Base-by-base conservation (phyloP, 495 filamentous ascomycete genomes). In the Extremus antarcticus region DNA sequence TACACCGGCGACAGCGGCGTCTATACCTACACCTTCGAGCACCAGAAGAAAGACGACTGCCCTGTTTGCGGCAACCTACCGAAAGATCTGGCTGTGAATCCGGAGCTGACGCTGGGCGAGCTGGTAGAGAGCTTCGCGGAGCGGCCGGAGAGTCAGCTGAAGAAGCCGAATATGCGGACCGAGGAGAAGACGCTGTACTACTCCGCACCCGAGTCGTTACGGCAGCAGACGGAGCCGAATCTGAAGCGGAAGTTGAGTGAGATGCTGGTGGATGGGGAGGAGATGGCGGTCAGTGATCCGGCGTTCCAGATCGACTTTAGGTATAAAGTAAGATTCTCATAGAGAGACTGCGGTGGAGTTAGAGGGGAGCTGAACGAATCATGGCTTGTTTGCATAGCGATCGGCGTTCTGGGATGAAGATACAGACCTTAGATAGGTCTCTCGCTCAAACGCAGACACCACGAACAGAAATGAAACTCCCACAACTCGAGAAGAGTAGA, bases 21-120 rank as follows among this genome's bases (percentile, higher is more conserved):
- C 50, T 99, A 96, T 73, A 99, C 94, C 0, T 94, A 95, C 66
- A 97, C 91, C 0, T 97, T 97, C 69, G 80, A 87, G 61, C 89
- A 94, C 58, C 82, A 94, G 67, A 83, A 85, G 72, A 96, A 95
- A 66, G 73, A 80, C 8, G 94, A 95, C 63, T 99, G 94, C 59
- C 90, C 94, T 3, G 94, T 97, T 22, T 99, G 94, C 63, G 89
- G 91, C 3, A 84, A 86, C 54, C 69, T 87, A 40, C 82, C 90
- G 7, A 83, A 84, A 38, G 82, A 82, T 43, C 73, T 96, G 50
- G 63, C 76, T 10, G 81, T 90, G 32, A 78, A 92, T 65, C 75
- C 80, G 1, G 76, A 79, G 17, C 76, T 75, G 70, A 95, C 90
- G 0, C 71, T 99, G 57, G 75, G 83, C 54, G 87, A 90, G 20